phyloP scores from a whole-genome alignment of 805 yeast genomes.

The Kuraishia floccosa region DNA sequence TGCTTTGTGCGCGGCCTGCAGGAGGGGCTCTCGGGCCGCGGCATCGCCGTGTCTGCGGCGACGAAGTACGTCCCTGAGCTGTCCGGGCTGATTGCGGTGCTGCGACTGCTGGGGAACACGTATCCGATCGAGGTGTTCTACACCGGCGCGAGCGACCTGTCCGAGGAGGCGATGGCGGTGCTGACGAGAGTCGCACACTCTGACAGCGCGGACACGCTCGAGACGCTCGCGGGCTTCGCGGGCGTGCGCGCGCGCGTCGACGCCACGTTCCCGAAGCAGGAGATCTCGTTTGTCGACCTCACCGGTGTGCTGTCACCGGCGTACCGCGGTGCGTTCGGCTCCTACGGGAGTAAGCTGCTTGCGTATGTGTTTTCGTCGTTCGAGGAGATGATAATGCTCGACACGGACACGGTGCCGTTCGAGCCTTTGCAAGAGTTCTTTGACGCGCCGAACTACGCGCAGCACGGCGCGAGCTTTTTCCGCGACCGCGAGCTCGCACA shows the following conservation, averaged over 20 bases:
- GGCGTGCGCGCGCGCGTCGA: conserved; percentile 6
- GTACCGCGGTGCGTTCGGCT: conserved; percentile 12
- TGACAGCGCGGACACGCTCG: conserved; percentile 16
- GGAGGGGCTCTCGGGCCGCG: conserved; percentile 26
- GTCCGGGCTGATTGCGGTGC: conserved; percentile 32
- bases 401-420: conserved; percentile 37
- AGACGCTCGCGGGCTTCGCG: conserved; percentile 10
- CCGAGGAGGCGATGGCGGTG: conserved; percentile 17
- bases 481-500: conserved; percentile 31
- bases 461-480: conserved; percentile 31
- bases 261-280: conserved; percentile 15
- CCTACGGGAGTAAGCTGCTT: conserved; percentile 33
- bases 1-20: conserved; percentile 13
- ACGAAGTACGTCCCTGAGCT: conserved; percentile 34
- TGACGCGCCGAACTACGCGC: conserved; percentile 19
- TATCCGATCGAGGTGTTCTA: conserved; percentile 38
- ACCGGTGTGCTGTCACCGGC: conserved; percentile 13
- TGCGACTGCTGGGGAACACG: conserved; percentile 36
- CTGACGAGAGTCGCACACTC: conserved; percentile 23
- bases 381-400: conserved; percentile 41
- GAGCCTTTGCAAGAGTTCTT: conserved; percentile 25
- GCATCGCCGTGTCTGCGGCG: conserved; percentile 42
- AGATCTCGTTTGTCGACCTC: conserved; percentile 20
- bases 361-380: conserved; percentile 48
- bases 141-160: conserved; percentile 28